Conservation (phyloP, 352 stramenopile species). For the Phytopythium kandeliae region DNA sequence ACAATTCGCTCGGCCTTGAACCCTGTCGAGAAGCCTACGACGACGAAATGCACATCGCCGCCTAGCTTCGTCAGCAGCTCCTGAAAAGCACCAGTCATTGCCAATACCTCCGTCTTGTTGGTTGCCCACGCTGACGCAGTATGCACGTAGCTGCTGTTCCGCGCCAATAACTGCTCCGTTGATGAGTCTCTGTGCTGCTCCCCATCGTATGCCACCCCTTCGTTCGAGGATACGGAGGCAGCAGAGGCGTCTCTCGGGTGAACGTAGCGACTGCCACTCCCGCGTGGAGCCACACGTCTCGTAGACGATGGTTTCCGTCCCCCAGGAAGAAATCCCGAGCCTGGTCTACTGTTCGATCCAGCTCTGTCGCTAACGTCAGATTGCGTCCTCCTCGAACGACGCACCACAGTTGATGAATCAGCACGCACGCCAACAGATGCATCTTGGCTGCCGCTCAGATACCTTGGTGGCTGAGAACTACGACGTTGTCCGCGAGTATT, state of each 20-base stretch:
- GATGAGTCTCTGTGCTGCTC: conserved; percentile 31
- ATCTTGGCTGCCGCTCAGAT: not conserved
- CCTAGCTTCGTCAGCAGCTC: conserved; percentile 76
- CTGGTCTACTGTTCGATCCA: not conserved
- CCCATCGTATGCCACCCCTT: conserved; percentile 26
- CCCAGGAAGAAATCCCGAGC: not conserved
- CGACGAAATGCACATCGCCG: conserved; percentile 77
- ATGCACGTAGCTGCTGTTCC: conserved; percentile 61
- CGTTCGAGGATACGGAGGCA: conserved; percentile 19
- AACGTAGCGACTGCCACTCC: conserved; percentile 8
- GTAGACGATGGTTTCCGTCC: conserved; percentile 1
- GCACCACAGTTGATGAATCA: not conserved
- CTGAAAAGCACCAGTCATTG: conserved; percentile 71
- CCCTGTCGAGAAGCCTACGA: conserved; percentile 80
- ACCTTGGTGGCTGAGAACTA: conserved; percentile 1
- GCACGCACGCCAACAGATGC: not conserved
- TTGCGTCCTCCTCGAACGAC: not conserved
- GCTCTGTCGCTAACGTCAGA: conserved; percentile 2
- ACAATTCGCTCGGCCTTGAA: conserved; percentile 76
- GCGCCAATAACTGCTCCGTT: conserved; percentile 43
- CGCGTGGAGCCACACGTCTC: conserved; percentile 4
- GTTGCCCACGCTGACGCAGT: conserved; percentile 69
- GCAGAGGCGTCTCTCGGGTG: conserved; percentile 9
- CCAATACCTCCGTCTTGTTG: conserved; percentile 64
- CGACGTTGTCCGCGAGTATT: conserved; percentile 1